Percentiles rank a stretch among this genome's conserved stretches.
phyloP scores from a whole-genome alignment of 1,284 basidiomycete species.

The Inonotus hispidus region DNA sequence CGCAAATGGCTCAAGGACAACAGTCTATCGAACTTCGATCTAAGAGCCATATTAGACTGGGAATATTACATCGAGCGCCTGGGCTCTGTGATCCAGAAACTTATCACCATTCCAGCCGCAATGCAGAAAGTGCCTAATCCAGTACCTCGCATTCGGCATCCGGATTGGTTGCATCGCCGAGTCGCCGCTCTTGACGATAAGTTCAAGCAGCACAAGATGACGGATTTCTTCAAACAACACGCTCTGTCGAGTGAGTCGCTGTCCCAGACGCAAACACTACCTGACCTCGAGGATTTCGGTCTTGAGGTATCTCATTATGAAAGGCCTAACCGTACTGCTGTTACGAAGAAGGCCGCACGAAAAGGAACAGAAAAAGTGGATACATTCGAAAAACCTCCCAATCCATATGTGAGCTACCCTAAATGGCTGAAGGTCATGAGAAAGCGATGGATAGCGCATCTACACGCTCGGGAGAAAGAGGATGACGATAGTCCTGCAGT shows the following conservation, averaged over 20 bases:
- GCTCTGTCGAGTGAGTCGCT: constrained; percentile 27
- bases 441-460: constrained; percentile 70
- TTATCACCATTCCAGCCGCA: constrained; percentile 98
- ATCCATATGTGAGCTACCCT: constrained; percentile 64
- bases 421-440: constrained; percentile 81
- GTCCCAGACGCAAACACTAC: constrained; percentile 29
- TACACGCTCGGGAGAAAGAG: constrained; percentile 42
- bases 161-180: constrained; percentile 94
- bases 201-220: constrained; percentile 97
- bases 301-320: constrained; percentile 24
- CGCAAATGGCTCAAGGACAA: constrained; percentile 97
- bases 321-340: constrained; percentile 43
- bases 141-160: constrained; percentile 92
- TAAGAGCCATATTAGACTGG: constrained; percentile 97
- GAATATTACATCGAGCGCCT: constrained; percentile 97
- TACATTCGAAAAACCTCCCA: constrained; percentile 38
- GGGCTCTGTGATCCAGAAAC: constrained; percentile 97
- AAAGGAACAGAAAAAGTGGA: constrained; percentile 35
- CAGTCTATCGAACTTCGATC: constrained; percentile 82
- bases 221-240: constrained; percentile 82
- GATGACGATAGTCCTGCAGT: constrained; percentile 35
- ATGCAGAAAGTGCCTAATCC: constrained; percentile 98
- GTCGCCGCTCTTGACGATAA: constrained; percentile 90
- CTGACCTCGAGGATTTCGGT: constrained; percentile 70
- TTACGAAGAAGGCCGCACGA: constrained; percentile 37